Percentiles rank a stretch among this genome's conserved stretches.
phyloP scores from a whole-genome alignment of 2,329 filamentous ascomycete genomes.

The Diaporthe citrichinensis region DNA sequence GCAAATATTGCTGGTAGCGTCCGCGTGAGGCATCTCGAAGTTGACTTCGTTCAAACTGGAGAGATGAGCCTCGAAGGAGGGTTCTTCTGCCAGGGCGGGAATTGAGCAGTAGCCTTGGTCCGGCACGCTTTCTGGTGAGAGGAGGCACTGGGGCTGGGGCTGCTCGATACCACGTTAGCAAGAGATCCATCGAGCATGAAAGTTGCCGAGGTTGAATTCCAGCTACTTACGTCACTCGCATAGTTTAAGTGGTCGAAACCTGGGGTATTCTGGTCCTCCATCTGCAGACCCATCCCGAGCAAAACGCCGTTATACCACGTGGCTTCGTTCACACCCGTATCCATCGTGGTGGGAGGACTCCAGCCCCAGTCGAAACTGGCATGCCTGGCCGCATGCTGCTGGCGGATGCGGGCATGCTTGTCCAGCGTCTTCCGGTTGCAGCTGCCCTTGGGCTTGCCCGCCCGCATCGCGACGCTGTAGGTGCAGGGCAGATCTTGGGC shows the following conservation, averaged over 20 bases:
- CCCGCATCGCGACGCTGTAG: conserved; percentile 1
- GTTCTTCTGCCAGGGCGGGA: not conserved
- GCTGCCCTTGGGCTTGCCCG: conserved; percentile 15
- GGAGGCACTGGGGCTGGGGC: not conserved
- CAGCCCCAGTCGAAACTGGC: not conserved
- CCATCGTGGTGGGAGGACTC: not conserved
- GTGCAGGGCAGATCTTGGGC: not conserved
- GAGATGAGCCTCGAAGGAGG: not conserved
- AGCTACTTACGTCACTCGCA: conserved; percentile 14
- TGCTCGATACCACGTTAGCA: not conserved
- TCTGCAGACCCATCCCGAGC: conserved; percentile 24
- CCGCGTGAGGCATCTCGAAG: not conserved
- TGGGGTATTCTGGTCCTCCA: conserved; percentile 15
- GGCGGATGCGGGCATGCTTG: conserved; percentile 20
- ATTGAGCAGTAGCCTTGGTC: not conserved
- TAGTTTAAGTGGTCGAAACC: conserved; percentile 11
- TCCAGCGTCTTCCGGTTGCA: conserved; percentile 9
- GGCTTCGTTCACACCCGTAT: not conserved
- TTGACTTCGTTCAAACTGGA: not conserved
- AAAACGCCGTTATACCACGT: conserved; percentile 13
- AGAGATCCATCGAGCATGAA: not conserved
- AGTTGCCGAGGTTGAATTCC: conserved; percentile 4
- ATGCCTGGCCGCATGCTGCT: not conserved
- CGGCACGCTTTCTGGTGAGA: not conserved
- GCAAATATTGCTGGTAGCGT: not conserved